Conservation (phyloP, 257 asterid species). For the Jaltomata sinuosa region DNA sequence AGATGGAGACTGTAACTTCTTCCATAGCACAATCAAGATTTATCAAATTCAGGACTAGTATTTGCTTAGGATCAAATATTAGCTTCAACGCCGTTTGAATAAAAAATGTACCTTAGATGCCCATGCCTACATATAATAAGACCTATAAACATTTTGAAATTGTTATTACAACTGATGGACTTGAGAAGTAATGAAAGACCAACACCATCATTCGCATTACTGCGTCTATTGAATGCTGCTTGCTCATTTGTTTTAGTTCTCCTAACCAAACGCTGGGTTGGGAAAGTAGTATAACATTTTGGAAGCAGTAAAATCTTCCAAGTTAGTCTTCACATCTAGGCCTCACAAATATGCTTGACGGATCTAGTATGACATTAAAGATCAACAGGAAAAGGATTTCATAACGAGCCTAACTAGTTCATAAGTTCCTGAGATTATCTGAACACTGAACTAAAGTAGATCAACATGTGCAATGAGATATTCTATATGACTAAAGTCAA, state of each 20-base stretch:
- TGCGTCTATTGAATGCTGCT: not conserved
- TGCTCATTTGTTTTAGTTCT: not conserved
- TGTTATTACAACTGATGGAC: not conserved
- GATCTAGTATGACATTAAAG: not conserved
- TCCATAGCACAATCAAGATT: not conserved
- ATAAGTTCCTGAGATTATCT: not conserved
- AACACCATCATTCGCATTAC: not conserved
- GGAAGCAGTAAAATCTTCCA: not conserved
- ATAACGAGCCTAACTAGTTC: not conserved
- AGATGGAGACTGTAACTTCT: not conserved
- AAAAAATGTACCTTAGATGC: not conserved
- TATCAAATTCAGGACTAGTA: not conserved
- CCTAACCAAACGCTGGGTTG: not conserved
- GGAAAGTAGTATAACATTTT: not conserved
- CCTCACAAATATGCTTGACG: not conserved
- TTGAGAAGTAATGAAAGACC: not conserved
- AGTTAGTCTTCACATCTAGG: not conserved
- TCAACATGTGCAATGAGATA: not conserved
- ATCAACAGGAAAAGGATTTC: not conserved
- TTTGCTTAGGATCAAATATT: not conserved
- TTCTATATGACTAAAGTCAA: not conserved
- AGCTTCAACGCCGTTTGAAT: not conserved
- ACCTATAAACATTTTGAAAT: not conserved
- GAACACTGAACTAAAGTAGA: not conserved
- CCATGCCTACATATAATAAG: not conserved